Evolutionary conservation across 2,329 filamentous ascomycete genomes (phyloP), one percentile per base, ranked within the genome.

Genomic region (Penicillium sp.): DNA sequence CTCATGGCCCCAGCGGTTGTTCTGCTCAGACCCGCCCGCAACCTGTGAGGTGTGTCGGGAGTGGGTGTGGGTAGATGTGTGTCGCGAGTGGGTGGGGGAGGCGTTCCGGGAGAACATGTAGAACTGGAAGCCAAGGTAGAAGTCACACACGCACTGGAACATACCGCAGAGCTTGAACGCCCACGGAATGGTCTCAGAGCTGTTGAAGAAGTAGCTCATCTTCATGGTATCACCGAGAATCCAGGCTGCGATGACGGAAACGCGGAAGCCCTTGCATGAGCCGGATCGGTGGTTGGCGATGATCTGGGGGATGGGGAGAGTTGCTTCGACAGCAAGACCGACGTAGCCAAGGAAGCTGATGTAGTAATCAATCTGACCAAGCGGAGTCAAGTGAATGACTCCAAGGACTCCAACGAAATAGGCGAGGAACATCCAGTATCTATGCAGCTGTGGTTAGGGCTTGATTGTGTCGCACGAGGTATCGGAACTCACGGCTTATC

Each of bases 381-480:
- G 75, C 1, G 77, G 73, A 2, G 78, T 77, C 18, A 86, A 66
- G 29, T 86, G 83, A 39, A 85, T 68, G 13, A 79, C 72, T 38
- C 81, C 68, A 32, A 87, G 72, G 0, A 64, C 63, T 16, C 70
- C 69, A 18, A 77, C 73, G 60, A 84, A 81, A 67, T 83, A 84
- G 9, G 71, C 73, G 14, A 87, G 63, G 64, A 83, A 85, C 24
- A 76, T 72, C 82, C 83, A 86, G 68, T 86, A 87, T 45, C 75
- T 76, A 50, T 44, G n/a, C 22, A n/a, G 8, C 16, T 24, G 4
- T 2, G 34, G 38, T 49, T 18, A 56, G 31, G 32, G 7, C 29
- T 5, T 18, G 42, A 29, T 43, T 50, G 16, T 6, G 50, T 66
- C 38, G 55, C 24, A 22, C n/a, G 38, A 38, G 13, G 5, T 4